Base-by-base conservation (phyloP, 495 filamentous ascomycete species). In the Cercophora sp. region DNA sequence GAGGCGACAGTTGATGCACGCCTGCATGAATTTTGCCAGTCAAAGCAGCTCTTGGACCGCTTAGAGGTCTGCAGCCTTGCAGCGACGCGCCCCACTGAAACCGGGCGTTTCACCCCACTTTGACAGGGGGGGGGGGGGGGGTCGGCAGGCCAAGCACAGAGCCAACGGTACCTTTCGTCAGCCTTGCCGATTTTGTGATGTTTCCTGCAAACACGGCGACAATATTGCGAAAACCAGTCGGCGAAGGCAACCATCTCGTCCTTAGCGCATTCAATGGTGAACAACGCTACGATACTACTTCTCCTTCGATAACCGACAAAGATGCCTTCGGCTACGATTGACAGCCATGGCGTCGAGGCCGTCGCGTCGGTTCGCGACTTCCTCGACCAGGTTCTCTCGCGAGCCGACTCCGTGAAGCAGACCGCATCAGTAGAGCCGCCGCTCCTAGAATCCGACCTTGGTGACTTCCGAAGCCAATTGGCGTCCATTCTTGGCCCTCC, bases 401-500 rank as follows among this genome's bases (percentile, higher is more conserved):
- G 75, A 57, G 88, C 87, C 54, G 75, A 79, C 35, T 57, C 76
- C 26, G 64, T 85, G 48, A 95, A 94, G 70, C 73, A 76, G 2
- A 74, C 78, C 54, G 71, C 74, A 24, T 75, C 80, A 11, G 83
- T 96, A 56, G 89, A 96, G 56, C 91, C 89, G 22, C 81, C 88
- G 8, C 75, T 98, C 61, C 79, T 79, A 11, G 80, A 85, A 54
- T 66, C 75, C 32, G 75, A 83, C 58, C 76, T 89, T 36, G 65
- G 68, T 16, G 70, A 79, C 46, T 60, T 77, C 18, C 62, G 78
- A 18, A 57, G 64, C 8, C 70, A 62, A 22, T 62, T 81, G 18
- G 64, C 63, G 42, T 55, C 65, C 48, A 59, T 72, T 10, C 70
- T 76, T 11, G 62, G 59, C 45, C 27, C 55, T 34, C 54, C 57